These are phyloP conservation scores for Rhynchosporium agropyri DNA, from an alignment of 2,329 filamentous ascomycete species.

Conservation along the genomic window DNA sequence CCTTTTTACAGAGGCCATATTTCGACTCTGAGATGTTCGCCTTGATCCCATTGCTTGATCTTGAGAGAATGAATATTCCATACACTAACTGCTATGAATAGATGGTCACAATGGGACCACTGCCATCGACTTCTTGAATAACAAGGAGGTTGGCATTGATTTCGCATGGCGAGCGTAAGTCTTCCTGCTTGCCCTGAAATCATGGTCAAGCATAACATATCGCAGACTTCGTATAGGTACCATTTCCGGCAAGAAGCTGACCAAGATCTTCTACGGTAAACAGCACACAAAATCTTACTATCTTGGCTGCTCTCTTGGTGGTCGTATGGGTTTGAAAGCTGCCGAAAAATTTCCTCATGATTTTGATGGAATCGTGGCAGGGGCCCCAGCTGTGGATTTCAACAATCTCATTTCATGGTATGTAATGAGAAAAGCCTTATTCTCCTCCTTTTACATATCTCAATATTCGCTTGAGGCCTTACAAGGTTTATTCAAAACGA, in stretches of 20 bases:
- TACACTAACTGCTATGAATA: background rate
- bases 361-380: slow-evolving; percentile 47
- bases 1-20: background rate
- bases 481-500: no score
- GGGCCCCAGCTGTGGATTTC: slow-evolving; percentile 42
- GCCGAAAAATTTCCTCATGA: slow-evolving; percentile 45
- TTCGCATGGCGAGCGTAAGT: slow-evolving; percentile 33
- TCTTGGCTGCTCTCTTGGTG: slow-evolving; percentile 46
- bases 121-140: slow-evolving; percentile 29
- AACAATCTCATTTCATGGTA: slow-evolving; percentile 22
- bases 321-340: slow-evolving; percentile 46
- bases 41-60: background rate
- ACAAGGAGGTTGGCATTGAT: slow-evolving; percentile 31
- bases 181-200: background rate
- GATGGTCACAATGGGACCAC: slow-evolving; percentile 36
- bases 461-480: no score
- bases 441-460: no score
- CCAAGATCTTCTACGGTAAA: slow-evolving; percentile 41
- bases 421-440: no score
- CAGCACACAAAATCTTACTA: slow-evolving; percentile 44
- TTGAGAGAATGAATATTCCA: background rate
- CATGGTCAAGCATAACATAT: slow-evolving; percentile 6
- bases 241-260: slow-evolving; percentile 29
- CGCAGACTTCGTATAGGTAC: slow-evolving; percentile 19
- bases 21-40: no score